phyloP scores from a whole-genome alignment of 345 rosid species.

The Camelina laxa region DNA sequence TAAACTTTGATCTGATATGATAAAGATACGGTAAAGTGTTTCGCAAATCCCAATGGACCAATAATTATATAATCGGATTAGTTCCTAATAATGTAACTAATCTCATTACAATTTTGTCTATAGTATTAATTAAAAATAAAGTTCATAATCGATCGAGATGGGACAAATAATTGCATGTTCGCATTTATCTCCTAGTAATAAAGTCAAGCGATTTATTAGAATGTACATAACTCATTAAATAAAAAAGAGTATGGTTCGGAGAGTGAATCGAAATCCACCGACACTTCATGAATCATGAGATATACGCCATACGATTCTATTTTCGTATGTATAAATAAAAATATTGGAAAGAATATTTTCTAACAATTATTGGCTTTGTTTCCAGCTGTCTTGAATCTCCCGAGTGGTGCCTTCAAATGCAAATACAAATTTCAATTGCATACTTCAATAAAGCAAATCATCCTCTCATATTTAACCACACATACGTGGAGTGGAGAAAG shows the following conservation, averaged over 20 bases:
- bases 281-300: slow-evolving; percentile 20
- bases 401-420: slow-evolving; percentile 18
- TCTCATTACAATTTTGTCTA: background rate
- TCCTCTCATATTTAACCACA: no score
- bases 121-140: no score
- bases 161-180: background rate
- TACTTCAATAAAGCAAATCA: no score
- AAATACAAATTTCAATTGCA: background rate
- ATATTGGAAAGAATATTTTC: background rate
- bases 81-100: background rate
- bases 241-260: slow-evolving; percentile 11
- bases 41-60: background rate
- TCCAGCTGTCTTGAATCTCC: slow-evolving; percentile 40
- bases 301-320: background rate
- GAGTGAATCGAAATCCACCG: slow-evolving; percentile 36
- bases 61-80: background rate
- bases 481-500: no score
- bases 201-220: slow-evolving; percentile 1
- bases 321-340: background rate
- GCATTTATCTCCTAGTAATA: background rate
- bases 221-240: background rate
- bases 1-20: slow-evolving; percentile 14
- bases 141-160: background rate
- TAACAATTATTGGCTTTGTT: background rate
- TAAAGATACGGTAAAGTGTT: slow-evolving; percentile 4